These are phyloP conservation scores for Abrus precatorius DNA, from an alignment of 306 rosid species.

Conservation along the genomic window DNA sequence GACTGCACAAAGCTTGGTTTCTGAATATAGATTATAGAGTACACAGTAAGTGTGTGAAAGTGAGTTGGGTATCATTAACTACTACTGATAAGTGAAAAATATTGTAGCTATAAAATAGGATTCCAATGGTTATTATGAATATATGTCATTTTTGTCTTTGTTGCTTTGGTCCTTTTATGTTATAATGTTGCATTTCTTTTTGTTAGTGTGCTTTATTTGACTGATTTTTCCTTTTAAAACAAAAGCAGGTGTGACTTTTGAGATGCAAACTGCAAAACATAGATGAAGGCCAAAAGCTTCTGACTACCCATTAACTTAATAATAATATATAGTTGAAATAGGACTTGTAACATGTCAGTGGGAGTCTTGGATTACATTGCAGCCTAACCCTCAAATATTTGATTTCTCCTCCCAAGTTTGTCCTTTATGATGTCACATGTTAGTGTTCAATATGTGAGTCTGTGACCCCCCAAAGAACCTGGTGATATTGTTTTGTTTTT, in stretches of 20 bases:
- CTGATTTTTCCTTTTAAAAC: slow-evolving; percentile 34
- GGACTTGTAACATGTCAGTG: slow-evolving; percentile 53
- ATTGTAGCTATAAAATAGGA: slow-evolving; percentile 34
- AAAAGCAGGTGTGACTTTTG: slow-evolving; percentile 58
- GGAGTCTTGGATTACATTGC: slow-evolving; percentile 37
- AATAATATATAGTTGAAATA: slow-evolving; percentile 39
- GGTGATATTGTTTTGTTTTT: slow-evolving; percentile 49
- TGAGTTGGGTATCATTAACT: slow-evolving; percentile 43
- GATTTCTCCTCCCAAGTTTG: slow-evolving; percentile 60
- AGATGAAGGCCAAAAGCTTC: slow-evolving; percentile 54
- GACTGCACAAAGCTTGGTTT: slow-evolving; percentile 36
- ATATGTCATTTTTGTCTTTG: slow-evolving; percentile 4
- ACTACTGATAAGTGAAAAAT: slow-evolving; percentile 34
- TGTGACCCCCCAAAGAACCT: slow-evolving; percentile 47
- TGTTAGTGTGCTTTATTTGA: slow-evolving; percentile 43
- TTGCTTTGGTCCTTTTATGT: slow-evolving; percentile 55
- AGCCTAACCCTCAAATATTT: slow-evolving; percentile 36
- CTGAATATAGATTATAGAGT: slow-evolving; percentile 35
- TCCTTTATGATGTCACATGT: slow-evolving; percentile 71
- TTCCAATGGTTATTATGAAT: slow-evolving; percentile 28
- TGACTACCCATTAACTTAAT: slow-evolving; percentile 46
- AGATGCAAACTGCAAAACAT: slow-evolving; percentile 56
- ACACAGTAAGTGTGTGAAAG: slow-evolving; percentile 21
- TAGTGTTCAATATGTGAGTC: slow-evolving; percentile 53
- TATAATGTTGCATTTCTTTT: slow-evolving; percentile 47